Percentiles rank a stretch among this genome's conserved stretches.
These are phyloP conservation scores for Austroboletus eburneus DNA, from an alignment of 768 basidiomycete genomes.

Conservation along the genomic window DNA sequence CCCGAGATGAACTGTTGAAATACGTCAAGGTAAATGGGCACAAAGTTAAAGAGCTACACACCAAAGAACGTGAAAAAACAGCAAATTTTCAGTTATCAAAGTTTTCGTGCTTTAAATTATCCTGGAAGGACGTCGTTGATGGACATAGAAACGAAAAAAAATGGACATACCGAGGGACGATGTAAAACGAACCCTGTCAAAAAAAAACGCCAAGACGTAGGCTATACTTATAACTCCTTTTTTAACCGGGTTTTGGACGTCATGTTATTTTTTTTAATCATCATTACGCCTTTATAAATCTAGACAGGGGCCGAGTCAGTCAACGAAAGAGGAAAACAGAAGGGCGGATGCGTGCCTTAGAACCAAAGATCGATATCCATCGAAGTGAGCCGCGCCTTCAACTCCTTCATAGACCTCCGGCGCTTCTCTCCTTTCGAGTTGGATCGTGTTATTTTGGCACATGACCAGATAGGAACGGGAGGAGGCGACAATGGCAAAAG, in stretches of 20 bases:
- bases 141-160: too few species aligned
- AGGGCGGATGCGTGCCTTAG: not conserved
- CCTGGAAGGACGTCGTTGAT: too few species aligned
- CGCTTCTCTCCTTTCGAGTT: constrained; percentile 3
- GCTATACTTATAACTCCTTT: not conserved
- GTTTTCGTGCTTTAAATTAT: too few species aligned
- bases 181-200: too few species aligned
- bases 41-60: too few species aligned
- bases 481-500: not conserved
- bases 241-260: not conserved
- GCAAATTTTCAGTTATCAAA: too few species aligned
- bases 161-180: too few species aligned
- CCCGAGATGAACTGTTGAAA: too few species aligned
- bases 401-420: constrained; percentile 5
- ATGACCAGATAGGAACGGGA: constrained; percentile 12
- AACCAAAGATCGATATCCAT: constrained; percentile 12
- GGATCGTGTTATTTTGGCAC: constrained; percentile 18
- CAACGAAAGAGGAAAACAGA: not conserved
- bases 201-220: too few species aligned
- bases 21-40: too few species aligned
- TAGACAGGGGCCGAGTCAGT: not conserved
- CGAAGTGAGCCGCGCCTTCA: constrained; percentile 9
- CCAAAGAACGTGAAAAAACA: too few species aligned
- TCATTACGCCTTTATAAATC: too few species aligned
- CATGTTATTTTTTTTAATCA: constrained; percentile 6